These are phyloP conservation scores for Jaltomata sinuosa DNA, from an alignment of 257 asterid species.

Conservation along the genomic window DNA sequence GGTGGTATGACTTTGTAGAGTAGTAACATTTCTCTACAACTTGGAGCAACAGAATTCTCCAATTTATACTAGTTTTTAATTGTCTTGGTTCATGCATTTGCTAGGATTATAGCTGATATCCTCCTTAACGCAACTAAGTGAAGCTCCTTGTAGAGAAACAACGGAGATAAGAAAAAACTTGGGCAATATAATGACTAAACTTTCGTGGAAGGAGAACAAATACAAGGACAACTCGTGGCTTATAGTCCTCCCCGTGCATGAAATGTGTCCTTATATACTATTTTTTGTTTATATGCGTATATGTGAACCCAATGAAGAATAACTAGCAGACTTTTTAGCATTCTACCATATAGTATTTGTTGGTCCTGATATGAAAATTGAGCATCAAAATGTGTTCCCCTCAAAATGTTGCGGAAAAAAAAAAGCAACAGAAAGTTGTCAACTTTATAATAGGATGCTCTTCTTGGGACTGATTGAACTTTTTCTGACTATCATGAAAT, in stretches of 20 bases:
- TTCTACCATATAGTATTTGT: background rate
- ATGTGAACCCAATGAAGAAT: background rate
- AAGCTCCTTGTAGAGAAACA: background rate
- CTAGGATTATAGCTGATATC: background rate
- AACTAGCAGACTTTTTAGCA: background rate
- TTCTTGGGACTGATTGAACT: background rate
- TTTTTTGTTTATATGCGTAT: background rate
- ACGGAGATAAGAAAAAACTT: no score
- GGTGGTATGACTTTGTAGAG: slow-evolving; percentile 36
- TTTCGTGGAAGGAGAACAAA: no score
- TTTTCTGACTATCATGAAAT: background rate
- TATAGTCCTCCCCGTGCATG: background rate
- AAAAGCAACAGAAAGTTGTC: no score
- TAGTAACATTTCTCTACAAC: background rate
- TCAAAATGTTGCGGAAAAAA: no score
- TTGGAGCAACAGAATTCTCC: background rate
- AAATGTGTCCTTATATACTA: background rate
- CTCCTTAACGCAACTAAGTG: background rate
- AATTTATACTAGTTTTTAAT: background rate
- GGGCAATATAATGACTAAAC: no score
- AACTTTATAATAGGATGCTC: background rate
- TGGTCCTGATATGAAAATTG: background rate
- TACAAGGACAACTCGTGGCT: background rate
- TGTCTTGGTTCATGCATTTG: background rate
- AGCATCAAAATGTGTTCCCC: background rate